Percentiles rank a stretch among this genome's conserved stretches.
These are phyloP conservation scores for Diaporthe longicolla DNA, from an alignment of 2,329 filamentous ascomycete species.

Conservation along the genomic window DNA sequence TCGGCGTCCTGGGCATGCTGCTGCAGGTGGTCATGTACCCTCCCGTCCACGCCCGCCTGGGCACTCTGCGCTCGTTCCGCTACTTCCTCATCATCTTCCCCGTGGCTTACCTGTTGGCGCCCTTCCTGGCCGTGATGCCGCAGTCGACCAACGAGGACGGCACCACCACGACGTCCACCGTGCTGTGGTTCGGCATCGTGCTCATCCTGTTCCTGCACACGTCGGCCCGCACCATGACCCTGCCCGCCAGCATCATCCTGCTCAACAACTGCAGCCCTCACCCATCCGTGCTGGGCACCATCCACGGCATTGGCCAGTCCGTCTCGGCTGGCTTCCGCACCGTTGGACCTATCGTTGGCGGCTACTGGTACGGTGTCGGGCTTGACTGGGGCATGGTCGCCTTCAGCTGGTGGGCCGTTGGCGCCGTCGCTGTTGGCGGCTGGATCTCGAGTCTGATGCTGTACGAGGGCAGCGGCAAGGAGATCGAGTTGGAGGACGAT, in stretches of 20 bases:
- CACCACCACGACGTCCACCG: constrained; percentile 42
- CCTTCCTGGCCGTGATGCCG: constrained; percentile 77
- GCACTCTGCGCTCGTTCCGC: constrained; percentile 76
- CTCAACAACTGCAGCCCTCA: constrained; percentile 74
- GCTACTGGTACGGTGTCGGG: constrained; percentile 62
- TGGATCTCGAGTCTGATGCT: constrained; percentile 72
- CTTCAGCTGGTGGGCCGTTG: constrained; percentile 63
- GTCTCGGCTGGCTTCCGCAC: constrained; percentile 65
- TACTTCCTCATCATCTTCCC: constrained; percentile 77
- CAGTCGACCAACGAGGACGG: constrained; percentile 38
- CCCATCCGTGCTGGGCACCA: constrained; percentile 69
- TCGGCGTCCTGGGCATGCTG: constrained; percentile 77
- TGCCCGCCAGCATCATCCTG: constrained; percentile 71
- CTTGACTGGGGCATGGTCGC: constrained; percentile 62
- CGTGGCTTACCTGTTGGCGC: constrained; percentile 75
- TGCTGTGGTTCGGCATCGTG: constrained; percentile 70
- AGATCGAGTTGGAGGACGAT: constrained; percentile 67
- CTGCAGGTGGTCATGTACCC: constrained; percentile 80
- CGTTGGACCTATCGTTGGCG: constrained; percentile 64
- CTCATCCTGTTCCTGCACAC: constrained; percentile 78
- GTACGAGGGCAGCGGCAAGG: constrained; percentile 75
- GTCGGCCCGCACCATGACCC: constrained; percentile 77
- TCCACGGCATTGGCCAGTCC: constrained; percentile 68
- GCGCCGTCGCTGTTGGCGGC: constrained; percentile 67
- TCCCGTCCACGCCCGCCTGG: constrained; percentile 72